Evolutionary conservation across 2,329 filamentous ascomycete genomes (phyloP).

Genomic region (Cadophora sp.): DNA sequence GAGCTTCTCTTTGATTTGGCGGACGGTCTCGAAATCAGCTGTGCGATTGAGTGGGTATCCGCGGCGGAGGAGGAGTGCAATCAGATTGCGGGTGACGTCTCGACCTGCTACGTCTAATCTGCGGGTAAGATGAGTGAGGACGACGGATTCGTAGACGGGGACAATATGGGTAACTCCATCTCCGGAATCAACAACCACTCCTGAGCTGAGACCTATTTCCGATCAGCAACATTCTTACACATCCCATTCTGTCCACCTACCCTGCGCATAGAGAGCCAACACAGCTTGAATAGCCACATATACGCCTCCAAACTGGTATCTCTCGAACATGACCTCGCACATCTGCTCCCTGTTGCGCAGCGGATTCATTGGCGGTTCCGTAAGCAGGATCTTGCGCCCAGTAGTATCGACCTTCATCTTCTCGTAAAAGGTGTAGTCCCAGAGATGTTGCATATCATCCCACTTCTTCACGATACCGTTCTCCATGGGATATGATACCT

Average conservation of each 20-base stretch:
- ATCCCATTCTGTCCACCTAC: constrained; percentile 52
- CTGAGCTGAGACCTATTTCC: constrained; percentile 78
- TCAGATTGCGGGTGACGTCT: constrained; percentile 98
- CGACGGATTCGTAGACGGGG: constrained; percentile 96
- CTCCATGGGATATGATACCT: constrained; percentile 99
- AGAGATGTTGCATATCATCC: constrained; percentile 99
- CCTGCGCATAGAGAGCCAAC: constrained; percentile 93
- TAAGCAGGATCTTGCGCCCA: constrained; percentile 95
- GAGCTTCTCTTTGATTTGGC: constrained; percentile 99
- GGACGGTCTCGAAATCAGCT: constrained; percentile 97
- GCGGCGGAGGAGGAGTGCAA: constrained; percentile 88
- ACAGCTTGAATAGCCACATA: constrained; percentile 99
- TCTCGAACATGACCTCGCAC: constrained; percentile 99
- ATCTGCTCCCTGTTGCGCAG: constrained; percentile 97
- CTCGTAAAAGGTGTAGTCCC: constrained; percentile 98
- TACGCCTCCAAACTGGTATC: constrained; percentile 93
- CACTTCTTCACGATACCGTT: constrained; percentile 99
- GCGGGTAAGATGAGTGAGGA: constrained; percentile 94
- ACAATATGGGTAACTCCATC: constrained; percentile 99
- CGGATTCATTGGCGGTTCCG: constrained; percentile 97
- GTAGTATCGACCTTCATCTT: constrained; percentile 93
- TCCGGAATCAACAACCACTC: constrained; percentile 98
- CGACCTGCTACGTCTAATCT: constrained; percentile 94
- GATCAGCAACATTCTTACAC: constrained; percentile 22
- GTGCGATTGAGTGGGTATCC: constrained; percentile 98